Evolutionary conservation across 331 rosid species (phyloP).

Genomic region (Acacia pycnantha): DNA sequence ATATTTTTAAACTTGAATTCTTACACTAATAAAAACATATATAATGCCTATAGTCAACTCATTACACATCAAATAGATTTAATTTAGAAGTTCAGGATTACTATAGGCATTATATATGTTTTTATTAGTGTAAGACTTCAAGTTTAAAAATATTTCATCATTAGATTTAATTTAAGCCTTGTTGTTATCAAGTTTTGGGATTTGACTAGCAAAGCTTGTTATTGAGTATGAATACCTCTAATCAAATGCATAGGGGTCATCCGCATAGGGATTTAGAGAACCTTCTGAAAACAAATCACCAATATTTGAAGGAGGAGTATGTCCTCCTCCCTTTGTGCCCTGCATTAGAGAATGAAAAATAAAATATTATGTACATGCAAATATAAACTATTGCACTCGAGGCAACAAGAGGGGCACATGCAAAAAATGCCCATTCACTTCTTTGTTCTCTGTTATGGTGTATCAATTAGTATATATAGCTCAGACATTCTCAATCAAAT

Average conservation of each 20-base stretch:
- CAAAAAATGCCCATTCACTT: constrained; percentile 12
- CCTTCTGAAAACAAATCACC: constrained; percentile 96
- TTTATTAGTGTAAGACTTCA: background rate
- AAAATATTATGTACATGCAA: background rate
- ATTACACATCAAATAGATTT: background rate
- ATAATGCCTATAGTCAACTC: background rate
- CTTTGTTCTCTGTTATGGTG: background rate
- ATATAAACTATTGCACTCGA: background rate
- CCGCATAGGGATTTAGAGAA: constrained; percentile 89
- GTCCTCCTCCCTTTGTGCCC: constrained; percentile 53
- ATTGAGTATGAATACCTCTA: constrained; percentile 60
- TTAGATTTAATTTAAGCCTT: background rate
- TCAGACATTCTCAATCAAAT: constrained; percentile 13
- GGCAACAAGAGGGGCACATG: background rate
- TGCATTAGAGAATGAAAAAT: constrained; percentile 27
- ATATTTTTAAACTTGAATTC: background rate
- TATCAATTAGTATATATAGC: constrained; percentile 12
- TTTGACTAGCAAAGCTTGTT: background rate
- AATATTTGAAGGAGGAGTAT: constrained; percentile 65
- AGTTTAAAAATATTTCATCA: background rate
- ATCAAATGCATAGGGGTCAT: constrained; percentile 95
- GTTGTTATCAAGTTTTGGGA: background rate
- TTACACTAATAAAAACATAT: background rate
- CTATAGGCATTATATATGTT: background rate
- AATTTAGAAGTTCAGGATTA: background rate